Evolutionary conservation across 1,284 basidiomycete species (phyloP), one percentile per base, ranked within the genome.

Genomic region (Marasmius sp.): DNA sequence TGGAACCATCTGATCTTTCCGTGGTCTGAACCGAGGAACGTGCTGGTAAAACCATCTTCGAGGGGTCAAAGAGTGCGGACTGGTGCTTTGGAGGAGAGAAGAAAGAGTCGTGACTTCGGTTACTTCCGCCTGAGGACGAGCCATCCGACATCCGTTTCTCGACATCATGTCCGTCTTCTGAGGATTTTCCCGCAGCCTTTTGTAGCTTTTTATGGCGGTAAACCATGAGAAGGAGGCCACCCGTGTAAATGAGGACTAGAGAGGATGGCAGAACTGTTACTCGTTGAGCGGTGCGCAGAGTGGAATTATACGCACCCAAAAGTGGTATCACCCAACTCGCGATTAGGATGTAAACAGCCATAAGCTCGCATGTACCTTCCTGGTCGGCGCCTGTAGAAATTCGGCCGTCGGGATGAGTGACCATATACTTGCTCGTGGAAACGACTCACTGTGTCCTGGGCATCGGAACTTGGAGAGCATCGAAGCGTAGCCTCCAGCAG

Each of bases 321-420:
- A n/a, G 8, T 38, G 52, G 52, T 16, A 54, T 54, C 12, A 54
- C 33, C 52, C 52, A 54, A 36, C 52, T 54, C n/a, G 52, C 52
- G 12, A 54, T 9, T 18, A 38, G 27, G n/a, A 54, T 54, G n/a
- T 54, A 54, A 33, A 54, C 33, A 9, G 18, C 38, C n/a, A 37
- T 10, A 37, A 54, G 52, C 6, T 36, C 34, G 16, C 52, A 54
- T 38, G 52, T 37, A 12, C 52, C 52, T 38, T 54, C 52, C 37
- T 54, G 10, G 34, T 54, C 52, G 27, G 48, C 12, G 10, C 18
- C 48, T 49, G 27, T 6, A 37, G 20, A 54, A 36, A 33, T 37
- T 37, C 9, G 52, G 34, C n/a, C 12, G 18, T 6, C 6, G 34
- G 7, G 16, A 34, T 14, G 33, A 51, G 16, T 12, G 2, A 16